Evolutionary conservation across 164 flowering plant species (phyloP), one percentile per base, ranked within the genome.

Genomic region (Vitis cinerea): DNA sequence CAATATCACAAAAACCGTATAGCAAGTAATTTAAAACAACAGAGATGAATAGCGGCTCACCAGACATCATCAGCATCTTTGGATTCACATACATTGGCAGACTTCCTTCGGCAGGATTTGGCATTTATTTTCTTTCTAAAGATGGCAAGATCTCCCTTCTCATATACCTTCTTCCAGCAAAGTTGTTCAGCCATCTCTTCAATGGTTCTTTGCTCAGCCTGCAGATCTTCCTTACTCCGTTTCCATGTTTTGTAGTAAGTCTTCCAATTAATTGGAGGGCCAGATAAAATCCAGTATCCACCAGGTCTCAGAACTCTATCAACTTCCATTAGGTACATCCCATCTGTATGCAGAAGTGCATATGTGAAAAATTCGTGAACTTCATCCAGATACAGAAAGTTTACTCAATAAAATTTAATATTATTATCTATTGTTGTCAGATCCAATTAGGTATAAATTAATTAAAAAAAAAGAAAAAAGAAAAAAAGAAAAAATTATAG

Each of bases 121-220:
- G 81, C 75, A 73, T 88, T 88, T 11, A 77, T 53, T 68, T 82
- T 88, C 69, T 93, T 93, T 63, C 87, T 86, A 76, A 78, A 91
- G 61, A 93, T 93, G 55, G 96, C 97, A 68, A 88, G 75, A 75
- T 93, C 96, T 64, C 96, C 98, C 56, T 88, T 90, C 79, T 93
- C 98, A 71, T 93, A 93, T 78, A 88, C 91, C 69, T 93, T 93
- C 84, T 90, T 97, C 98, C 98, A 93, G 82, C 98, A 93, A 62
- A 93, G 90, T 65, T 1, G 65, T 71, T 87, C 85, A 56, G 98
- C 97, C 66, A 93, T 70, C 69, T 86, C 81, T 77, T 93, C 98
- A 65, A 91, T 85, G 49, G 64, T 84, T 70, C 71, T 81, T 71
- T 93, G 98, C 79, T 91, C 98, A 48, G 84, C 89, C 65, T 83